Percentiles rank a stretch among this genome's conserved stretches.
Evolutionary conservation across 352 stramenopile species (phyloP).

Genomic region (Globisporangium iwayamae): DNA sequence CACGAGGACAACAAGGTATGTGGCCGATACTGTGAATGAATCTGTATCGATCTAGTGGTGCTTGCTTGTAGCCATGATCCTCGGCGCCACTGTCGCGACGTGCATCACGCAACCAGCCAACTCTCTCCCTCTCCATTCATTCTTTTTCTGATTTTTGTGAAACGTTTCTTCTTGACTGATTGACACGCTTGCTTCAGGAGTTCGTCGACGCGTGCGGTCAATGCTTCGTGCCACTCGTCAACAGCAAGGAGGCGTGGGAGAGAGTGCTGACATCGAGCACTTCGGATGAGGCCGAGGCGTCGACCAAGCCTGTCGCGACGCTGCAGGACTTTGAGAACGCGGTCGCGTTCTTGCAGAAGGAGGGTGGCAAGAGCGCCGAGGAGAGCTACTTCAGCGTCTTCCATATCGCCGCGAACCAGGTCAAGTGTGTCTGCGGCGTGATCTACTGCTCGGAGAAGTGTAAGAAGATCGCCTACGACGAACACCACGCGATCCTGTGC

Average conservation of each 20-base stretch:
- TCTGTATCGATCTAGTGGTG: neutral
- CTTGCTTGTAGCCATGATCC: neutral
- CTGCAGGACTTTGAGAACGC: slow-evolving; percentile 51
- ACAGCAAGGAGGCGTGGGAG: slow-evolving; percentile 57
- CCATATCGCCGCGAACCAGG: slow-evolving; percentile 45
- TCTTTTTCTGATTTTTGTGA: slow-evolving; percentile 16
- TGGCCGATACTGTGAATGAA: neutral
- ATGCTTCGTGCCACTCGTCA: slow-evolving; percentile 75
- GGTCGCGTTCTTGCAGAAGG: slow-evolving; percentile 60
- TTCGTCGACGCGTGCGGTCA: slow-evolving; percentile 78
- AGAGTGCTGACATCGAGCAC: slow-evolving; percentile 37
- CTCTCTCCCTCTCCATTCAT: neutral
- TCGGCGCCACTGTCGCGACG: neutral
- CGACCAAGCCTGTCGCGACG: slow-evolving; percentile 22
- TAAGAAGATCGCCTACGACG: slow-evolving; percentile 52
- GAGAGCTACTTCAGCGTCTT: slow-evolving; percentile 78
- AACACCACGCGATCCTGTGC: slow-evolving; percentile 85
- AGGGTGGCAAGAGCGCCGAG: slow-evolving; percentile 55
- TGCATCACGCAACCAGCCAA: neutral
- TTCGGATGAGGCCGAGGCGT: slow-evolving; percentile 28
- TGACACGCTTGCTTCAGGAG: slow-evolving; percentile 21
- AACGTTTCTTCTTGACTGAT: slow-evolving; percentile 3
- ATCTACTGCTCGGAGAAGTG: slow-evolving; percentile 87
- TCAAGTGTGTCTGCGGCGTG: slow-evolving; percentile 65
- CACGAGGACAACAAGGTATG: slow-evolving; percentile 69